Base-by-base conservation (phyloP, 768 basidiomycete genomes). In the Pilatotrama ljubarskyi region DNA sequence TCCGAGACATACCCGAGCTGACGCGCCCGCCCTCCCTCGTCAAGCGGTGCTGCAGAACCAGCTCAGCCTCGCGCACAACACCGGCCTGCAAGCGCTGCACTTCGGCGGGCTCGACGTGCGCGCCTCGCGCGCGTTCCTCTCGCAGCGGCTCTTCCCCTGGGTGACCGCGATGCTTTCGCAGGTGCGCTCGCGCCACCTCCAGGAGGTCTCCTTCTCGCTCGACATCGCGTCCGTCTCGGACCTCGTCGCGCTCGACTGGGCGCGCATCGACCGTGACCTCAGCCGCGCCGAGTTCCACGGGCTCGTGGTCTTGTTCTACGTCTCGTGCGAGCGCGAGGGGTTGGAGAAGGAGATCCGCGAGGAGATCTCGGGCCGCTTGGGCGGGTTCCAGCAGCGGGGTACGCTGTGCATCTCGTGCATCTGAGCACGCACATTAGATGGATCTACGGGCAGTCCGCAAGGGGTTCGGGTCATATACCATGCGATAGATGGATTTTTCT, bases 101-200 rank as follows among this genome's bases (percentile, higher is more conserved):
- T 70, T 70, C 38, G 66, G 69, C 37, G 68, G 69, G 37, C 68
- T 70, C 25, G 64, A 66, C 54, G 66, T 65, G 29, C 58, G 64
- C 18, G 66, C 61, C 18, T 63, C 67, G 32, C 66, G 61, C 37
- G 58, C 64, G 20, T 68, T 68, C 62, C 54, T 67, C 29, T 65
- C 67, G n/a, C 57, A 59, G 51, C 36, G 59, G 17, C 65, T 66
- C 51, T 61, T 72, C 55, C 69, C 69, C 5, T 69, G 68, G 68
- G 68, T 72, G 24, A 60, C 63, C 50, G 51, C 58, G 15, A 60
- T 72, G 53, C 56, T 70, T 53, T 59, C 63, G 32, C 66, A 67
- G 46, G 29, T 68, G 24, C 48, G 51, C 37, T 67, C 69, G 29
- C 55, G 55, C 6, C 52, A 50, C 29, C 59, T 72, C 11, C 47